Evolutionary conservation across 495 filamentous ascomycete species (phyloP).

Genomic region (Eremomyces bilateralis): DNA sequence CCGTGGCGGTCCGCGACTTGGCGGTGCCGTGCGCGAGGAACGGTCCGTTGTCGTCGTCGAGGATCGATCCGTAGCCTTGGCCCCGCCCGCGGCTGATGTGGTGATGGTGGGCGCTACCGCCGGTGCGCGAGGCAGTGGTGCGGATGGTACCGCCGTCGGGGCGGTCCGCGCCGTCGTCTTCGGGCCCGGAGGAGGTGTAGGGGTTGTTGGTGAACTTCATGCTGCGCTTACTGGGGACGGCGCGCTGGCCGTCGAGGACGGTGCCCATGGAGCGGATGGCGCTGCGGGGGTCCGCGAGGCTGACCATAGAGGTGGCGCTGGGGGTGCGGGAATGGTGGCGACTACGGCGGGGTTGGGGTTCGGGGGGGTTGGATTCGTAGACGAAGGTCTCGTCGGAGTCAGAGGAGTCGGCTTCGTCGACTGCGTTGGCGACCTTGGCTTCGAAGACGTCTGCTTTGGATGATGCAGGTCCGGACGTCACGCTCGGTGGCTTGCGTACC

Average conservation of each 20-base stretch:
- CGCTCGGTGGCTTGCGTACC: constrained; percentile 47
- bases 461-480: constrained; percentile 55
- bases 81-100: constrained; percentile 54
- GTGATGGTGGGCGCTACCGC: constrained; percentile 33
- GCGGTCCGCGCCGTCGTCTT: constrained; percentile 17
- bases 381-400: constrained; percentile 98
- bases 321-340: constrained; percentile 89
- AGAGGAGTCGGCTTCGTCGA: constrained; percentile 80
- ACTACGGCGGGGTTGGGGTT: constrained; percentile 48
- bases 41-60: constrained; percentile 52
- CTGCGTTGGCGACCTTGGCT: constrained; percentile 82
- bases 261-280: constrained; percentile 37
- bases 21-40: constrained; percentile 18
- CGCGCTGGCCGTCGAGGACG: constrained; percentile 42
- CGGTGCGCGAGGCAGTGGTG: constrained; percentile 31
- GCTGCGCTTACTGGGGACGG: constrained; percentile 61
- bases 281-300: constrained; percentile 48
- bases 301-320: constrained; percentile 78
- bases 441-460: constrained; percentile 98
- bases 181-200: constrained; percentile 37
- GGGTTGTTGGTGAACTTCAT: constrained; percentile 96
- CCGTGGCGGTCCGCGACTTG: constrained; percentile 10
- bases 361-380: constrained; percentile 94
- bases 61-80: constrained; percentile 39
- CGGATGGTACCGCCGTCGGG: constrained; percentile 10